phyloP scores from a whole-genome alignment of 768 basidiomycete genomes.

The Mycena galopus region DNA sequence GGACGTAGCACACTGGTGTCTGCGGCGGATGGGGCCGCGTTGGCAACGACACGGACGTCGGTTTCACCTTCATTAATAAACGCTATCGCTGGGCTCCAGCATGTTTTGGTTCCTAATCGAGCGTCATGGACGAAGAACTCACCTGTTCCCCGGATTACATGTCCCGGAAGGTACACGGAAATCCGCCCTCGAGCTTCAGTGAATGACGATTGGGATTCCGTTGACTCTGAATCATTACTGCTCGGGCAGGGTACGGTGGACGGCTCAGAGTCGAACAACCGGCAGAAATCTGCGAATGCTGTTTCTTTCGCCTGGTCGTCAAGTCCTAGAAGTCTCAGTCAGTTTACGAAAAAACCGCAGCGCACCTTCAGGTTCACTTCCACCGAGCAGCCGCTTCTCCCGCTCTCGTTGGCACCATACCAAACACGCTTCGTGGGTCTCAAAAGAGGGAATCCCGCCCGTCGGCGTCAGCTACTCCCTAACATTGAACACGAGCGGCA shows the following conservation, averaged over 20 bases:
- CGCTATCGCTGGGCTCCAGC: not conserved
- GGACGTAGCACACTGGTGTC: not conserved
- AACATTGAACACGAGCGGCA: not conserved
- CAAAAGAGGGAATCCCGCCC: not conserved
- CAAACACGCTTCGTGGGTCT: conserved; percentile 3
- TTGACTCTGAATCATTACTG: too few species aligned
- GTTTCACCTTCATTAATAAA: conserved; percentile 3
- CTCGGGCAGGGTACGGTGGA: not conserved
- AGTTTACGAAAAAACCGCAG: too few species aligned
- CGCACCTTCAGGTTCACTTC: not conserved
- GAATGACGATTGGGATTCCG: not conserved
- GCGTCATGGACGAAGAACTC: not conserved
- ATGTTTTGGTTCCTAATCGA: not conserved
- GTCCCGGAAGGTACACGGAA: not conserved
- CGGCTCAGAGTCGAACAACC: conserved; percentile 3
- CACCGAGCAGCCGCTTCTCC: not conserved
- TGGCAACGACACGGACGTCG: not conserved
- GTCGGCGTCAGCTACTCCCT: too few species aligned
- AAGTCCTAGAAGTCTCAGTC: not conserved
- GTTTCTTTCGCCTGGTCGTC: not conserved
- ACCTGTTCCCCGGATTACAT: not conserved
- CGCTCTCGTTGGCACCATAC: conserved; percentile 13
- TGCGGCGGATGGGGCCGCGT: not conserved
- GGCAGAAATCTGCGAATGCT: not conserved
- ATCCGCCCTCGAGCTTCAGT: not conserved